phyloP scores from a whole-genome alignment of 1,139 yeast species.

The Suhomyces choctaworum region DNA sequence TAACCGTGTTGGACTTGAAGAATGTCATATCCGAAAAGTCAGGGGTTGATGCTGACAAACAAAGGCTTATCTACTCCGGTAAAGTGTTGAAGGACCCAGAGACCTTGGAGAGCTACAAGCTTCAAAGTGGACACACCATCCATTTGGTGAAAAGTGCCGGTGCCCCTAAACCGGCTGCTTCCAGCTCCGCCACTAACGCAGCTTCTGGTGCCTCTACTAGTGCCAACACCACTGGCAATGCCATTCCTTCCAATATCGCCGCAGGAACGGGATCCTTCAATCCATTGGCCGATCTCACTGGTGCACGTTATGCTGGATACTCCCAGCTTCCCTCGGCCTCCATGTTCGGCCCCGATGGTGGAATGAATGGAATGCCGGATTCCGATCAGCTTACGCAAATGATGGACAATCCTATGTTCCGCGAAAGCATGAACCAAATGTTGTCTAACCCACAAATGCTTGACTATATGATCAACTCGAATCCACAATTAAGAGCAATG shows the following conservation, averaged over 20 bases:
- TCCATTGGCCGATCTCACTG: conserved; percentile 88
- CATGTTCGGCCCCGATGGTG: conserved; percentile 95
- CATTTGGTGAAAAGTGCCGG: conserved; percentile 79
- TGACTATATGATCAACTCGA: conserved; percentile 77
- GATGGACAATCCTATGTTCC: conserved; percentile 80
- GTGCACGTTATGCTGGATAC: conserved; percentile 94
- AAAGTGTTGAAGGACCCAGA: conserved; percentile 86
- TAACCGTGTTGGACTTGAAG: conserved; percentile 71
- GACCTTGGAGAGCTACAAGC: conserved; percentile 70
- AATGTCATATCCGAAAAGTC: conserved; percentile 57
- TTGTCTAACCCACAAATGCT: conserved; percentile 77
- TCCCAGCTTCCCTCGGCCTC: conserved; percentile 84
- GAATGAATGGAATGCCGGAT: conserved; percentile 60
- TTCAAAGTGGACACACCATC: conserved; percentile 82
- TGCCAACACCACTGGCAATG: conserved; percentile 11
- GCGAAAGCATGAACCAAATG: conserved; percentile 79
- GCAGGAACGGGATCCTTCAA: conserved; percentile 90
- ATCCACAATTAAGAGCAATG: conserved; percentile 82
- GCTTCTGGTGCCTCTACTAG: conserved; percentile 19
- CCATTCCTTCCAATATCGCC: conserved; percentile 72
- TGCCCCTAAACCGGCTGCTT: conserved; percentile 25
- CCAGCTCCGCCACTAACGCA: conserved; percentile 13
- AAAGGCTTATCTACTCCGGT: conserved; percentile 90
- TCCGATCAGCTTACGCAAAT: conserved; percentile 71
- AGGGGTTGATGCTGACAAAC: conserved; percentile 70